Evolutionary conservation across 257 asterid species (phyloP), one percentile per base, ranked within the genome.

Genomic region (Solanum appendiculatum): DNA sequence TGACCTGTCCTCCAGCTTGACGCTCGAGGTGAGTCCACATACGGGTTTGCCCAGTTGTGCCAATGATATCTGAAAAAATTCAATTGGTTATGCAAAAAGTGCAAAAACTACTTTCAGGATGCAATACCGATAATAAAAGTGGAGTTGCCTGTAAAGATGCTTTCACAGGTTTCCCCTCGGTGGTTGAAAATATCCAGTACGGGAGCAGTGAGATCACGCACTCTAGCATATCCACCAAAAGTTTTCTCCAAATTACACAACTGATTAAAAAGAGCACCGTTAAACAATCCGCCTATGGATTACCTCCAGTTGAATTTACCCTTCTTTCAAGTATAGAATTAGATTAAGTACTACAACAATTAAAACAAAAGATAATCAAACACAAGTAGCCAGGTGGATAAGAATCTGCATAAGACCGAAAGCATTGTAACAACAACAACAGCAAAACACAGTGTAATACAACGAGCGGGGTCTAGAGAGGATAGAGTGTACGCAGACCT

Each of bases 21-120:
- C 97, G 94, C 92, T 97, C 98, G 86, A 97, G 98, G 78, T 94
- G 99, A 44, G 93, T 88, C 98, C 98, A 95, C 99, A 95, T 94
- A 92, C 87, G 5, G 98, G 89, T 97, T 95, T 88, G 92, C 98
- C 98, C 94, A n/a, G 94, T 92, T 95, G 98, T 85, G 99, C 98
- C 89, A 97, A 83, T 84, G 98, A 90, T 86, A 95, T 98, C 99
- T 95, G 91, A 85, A 86, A 54, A 34, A 58, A 39, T 54, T 51
- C 23, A 31, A 39, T 74, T 86, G 9, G 82, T 91, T 75, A 90
- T 86, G 33, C 84, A 81, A 6, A 6, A 84, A 64, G 86, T 33
- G 86, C 33, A 36, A 75, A 70, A 75, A 34, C 37, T 83, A 34
- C 37, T 77, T 68, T 84, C 86, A 68, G 25, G 74, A 40, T 4